Percentiles rank a stretch among this genome's conserved stretches.
Evolutionary conservation across 2,329 filamentous ascomycete genomes (phyloP).

Genomic region (Acrocalymma vagum): DNA sequence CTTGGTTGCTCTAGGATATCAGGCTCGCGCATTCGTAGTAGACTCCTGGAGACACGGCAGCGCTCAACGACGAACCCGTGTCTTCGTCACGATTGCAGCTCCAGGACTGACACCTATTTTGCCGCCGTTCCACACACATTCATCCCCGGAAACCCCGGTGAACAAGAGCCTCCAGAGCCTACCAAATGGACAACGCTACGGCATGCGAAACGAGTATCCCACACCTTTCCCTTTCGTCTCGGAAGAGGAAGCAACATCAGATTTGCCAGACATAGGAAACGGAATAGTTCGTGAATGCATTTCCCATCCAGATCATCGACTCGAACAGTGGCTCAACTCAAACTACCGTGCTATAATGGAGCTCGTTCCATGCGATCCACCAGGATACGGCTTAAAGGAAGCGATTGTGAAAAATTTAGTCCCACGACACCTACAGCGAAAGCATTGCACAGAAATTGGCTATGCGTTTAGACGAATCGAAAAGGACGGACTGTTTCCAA

Average conservation of each 20-base stretch:
- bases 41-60: slow-evolving; percentile 76
- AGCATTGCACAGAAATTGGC: slow-evolving; percentile 24
- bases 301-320: slow-evolving; percentile 73
- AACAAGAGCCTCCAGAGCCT: slow-evolving; percentile 60
- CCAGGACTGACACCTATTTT: slow-evolving; percentile 67
- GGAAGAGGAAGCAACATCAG: slow-evolving; percentile 62
- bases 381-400: slow-evolving; percentile 33
- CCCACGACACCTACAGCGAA: slow-evolving; percentile 30
- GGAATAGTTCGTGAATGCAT: slow-evolving; percentile 69
- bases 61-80: slow-evolving; percentile 69
- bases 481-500: slow-evolving; percentile 65
- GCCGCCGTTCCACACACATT: slow-evolving; percentile 69
- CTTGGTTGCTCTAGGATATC: slow-evolving; percentile 80
- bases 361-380: slow-evolving; percentile 66
- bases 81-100: slow-evolving; percentile 77
- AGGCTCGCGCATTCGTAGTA: slow-evolving; percentile 71
- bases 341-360: slow-evolving; percentile 58
- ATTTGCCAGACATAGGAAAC: slow-evolving; percentile 71
- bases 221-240: slow-evolving; percentile 70
- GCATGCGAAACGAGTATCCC: slow-evolving; percentile 57
- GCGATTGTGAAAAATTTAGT: slow-evolving; percentile 49
- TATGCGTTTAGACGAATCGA: slow-evolving; percentile 61
- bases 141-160: slow-evolving; percentile 56
- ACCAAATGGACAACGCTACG: slow-evolving; percentile 59
- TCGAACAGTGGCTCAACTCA: slow-evolving; percentile 21